A percentile compares a stretch with the other conserved stretches of the same genome.
Evolutionary conservation across 2,329 filamentous ascomycete species (phyloP).

Genomic region (Leptographium lundbergii): DNA sequence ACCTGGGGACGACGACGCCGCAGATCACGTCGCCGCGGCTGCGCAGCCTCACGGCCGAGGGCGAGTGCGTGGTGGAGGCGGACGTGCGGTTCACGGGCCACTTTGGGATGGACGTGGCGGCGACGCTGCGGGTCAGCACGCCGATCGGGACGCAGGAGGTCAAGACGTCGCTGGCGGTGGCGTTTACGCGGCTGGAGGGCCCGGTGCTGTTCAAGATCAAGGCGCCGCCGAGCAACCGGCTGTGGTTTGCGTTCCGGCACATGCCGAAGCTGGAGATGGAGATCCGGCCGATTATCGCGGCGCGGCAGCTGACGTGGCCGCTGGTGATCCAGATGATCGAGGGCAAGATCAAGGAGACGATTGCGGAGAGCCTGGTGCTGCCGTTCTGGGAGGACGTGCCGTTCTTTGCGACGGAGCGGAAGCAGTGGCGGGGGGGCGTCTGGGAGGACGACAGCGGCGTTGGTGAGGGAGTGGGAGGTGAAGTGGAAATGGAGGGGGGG

Average conservation of each 20-base stretch:
- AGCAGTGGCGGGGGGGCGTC: conserved; percentile 75
- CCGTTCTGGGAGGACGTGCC: conserved; percentile 96
- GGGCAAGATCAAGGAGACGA: conserved; percentile 83
- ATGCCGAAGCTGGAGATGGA: conserved; percentile 87
- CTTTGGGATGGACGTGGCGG: conserved; percentile 78
- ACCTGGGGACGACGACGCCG: conserved; percentile 77
- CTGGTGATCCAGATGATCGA: conserved; percentile 89
- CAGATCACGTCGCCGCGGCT: conserved; percentile 81
- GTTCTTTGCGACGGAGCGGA: conserved; percentile 70
- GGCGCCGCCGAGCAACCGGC: conserved; percentile 82
- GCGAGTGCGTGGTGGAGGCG: conserved; percentile 75
- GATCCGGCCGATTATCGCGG: conserved; percentile 93
- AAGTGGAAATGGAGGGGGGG: neutral
- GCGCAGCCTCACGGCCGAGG: conserved; percentile 81
- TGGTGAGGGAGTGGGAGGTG: conserved; percentile 11
- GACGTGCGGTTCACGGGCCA: conserved; percentile 84
- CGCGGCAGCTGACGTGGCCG: conserved; percentile 87
- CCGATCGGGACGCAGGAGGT: conserved; percentile 89
- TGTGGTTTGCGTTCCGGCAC: conserved; percentile 95
- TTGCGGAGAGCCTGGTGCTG: conserved; percentile 80
- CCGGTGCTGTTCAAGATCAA: conserved; percentile 81
- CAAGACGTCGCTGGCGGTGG: conserved; percentile 74
- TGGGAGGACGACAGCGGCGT: conserved; percentile 42
- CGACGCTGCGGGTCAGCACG: conserved; percentile 85
- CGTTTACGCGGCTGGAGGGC: conserved; percentile 74